A percentile compares a stretch with the other conserved stretches of the same genome.
phyloP scores from a whole-genome alignment of 371 early-diverging fungal genomes.

The Coemansia sp. region DNA sequence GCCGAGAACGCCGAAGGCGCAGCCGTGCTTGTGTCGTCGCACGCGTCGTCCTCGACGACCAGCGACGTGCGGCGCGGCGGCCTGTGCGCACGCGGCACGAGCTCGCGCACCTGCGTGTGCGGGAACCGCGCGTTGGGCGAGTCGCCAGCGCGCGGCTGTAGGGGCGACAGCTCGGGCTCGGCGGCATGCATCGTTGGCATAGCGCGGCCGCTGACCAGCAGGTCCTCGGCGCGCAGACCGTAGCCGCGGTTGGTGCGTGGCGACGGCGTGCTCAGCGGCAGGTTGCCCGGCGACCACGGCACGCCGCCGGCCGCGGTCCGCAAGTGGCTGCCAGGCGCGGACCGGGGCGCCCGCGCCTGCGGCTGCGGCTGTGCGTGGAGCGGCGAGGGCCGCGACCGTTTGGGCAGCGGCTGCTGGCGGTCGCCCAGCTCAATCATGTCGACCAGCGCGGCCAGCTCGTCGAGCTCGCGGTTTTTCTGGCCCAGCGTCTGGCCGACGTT shows the following conservation, averaged over 20 bases:
- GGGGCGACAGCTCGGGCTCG: neutral
- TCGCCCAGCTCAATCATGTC: conserved; percentile 12
- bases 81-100: conserved; percentile 33
- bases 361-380: neutral
- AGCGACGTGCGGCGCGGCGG: conserved; percentile 31
- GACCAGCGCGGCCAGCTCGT: conserved; percentile 14
- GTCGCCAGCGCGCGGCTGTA: neutral
- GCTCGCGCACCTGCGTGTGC: conserved; percentile 35
- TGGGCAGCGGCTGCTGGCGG: neutral
- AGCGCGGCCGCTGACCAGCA: conserved; percentile 6
- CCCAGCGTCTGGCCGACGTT: conserved; percentile 16
- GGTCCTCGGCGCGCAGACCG: conserved; percentile 33
- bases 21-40: neutral
- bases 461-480: conserved; percentile 39
- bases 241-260: conserved; percentile 23
- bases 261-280: conserved; percentile 16
- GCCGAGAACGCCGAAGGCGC: conserved; percentile 14
- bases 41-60: conserved; percentile 14
- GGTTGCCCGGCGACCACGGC: conserved; percentile 34
- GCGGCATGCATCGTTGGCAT: too few relatives aligned
- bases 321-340: neutral
- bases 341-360: neutral
- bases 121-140: conserved; percentile 15
- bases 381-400: conserved; percentile 3
- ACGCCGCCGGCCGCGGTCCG: conserved; percentile 31